Base-by-base conservation (phyloP, 1,284 basidiomycete genomes). In the Ceratobasidium sp. region DNA sequence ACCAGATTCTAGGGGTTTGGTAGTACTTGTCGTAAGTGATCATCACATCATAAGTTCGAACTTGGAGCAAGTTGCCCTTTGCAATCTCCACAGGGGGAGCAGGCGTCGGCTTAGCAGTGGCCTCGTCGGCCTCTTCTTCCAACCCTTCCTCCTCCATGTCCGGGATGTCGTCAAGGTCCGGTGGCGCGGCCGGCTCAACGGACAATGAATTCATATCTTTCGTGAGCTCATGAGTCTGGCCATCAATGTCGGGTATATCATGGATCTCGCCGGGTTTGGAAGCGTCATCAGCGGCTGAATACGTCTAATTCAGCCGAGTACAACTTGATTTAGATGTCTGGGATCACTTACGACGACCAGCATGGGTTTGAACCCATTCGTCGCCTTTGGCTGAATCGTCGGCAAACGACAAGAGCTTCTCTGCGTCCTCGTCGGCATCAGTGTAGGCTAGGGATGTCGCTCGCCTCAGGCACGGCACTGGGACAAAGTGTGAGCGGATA, bases 21-120 rank as follows among this genome's bases (percentile, higher is more conserved):
- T 98, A 98, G 85, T 96, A 97, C 87, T 99, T 99, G 90, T 99
- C 97, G 86, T 99, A 99, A 52, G 95, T 96, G 87, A 99, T 99
- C 91, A 98, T 95, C 83, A 98, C 98, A 86, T 99, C 98, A 88
- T 99, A 99, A 30, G 97, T 99, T 82, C 97, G 91, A 60, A 99
- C 96, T 88, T 96, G 95, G 57, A 99, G 87, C 33, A 99, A 87
- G 82, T 98, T 98, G 78, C 90, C 92, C 80, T 90, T 93, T 48
- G 90, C 88, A 52, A 90, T 87, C 81, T 93, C 90, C 44, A 89
- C 85, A 81, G 90, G 78, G 62, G 65, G 79, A 77, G 71, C 35
- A 59, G 77, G 83, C 78, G 85, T 89, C 27, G 91, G 91, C 57
- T 91, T 91, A 60, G 92, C 92, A n/a, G 93, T 93, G 78, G 94